phyloP scores from a whole-genome alignment of 140 eudicot species.

The Erigeron philadelphicus region DNA sequence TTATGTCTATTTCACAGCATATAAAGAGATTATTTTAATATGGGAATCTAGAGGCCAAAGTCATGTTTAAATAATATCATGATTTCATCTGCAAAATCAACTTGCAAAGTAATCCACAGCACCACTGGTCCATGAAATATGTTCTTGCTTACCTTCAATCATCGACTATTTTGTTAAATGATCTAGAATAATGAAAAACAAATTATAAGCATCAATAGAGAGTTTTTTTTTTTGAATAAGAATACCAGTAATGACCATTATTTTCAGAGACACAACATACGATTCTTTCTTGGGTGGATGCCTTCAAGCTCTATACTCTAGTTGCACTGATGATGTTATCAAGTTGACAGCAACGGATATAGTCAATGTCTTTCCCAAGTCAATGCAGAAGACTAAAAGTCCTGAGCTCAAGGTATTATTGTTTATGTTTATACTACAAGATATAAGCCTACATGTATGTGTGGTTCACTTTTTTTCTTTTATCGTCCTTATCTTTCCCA shows the following conservation, averaged over 20 bases:
- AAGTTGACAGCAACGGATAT: slow-evolving; percentile 69
- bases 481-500: slow-evolving; percentile 24
- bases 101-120: not conserved
- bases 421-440: slow-evolving; percentile 20
- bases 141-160: not conserved
- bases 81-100: not conserved
- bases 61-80: not conserved
- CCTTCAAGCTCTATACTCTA: slow-evolving; percentile 65
- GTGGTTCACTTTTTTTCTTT: slow-evolving; percentile 14
- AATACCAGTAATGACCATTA: slow-evolving; percentile 18
- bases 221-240: slow-evolving; percentile 13
- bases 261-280: slow-evolving; percentile 56
- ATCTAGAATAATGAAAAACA: not conserved
- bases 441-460: slow-evolving; percentile 1
- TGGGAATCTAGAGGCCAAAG: not conserved
- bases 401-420: slow-evolving; percentile 67
- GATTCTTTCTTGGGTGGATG: slow-evolving; percentile 82
- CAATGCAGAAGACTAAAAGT: slow-evolving; percentile 63
- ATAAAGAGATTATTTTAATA: not conserved
- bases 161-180: not conserved
- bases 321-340: slow-evolving; percentile 61
- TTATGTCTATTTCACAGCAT: not conserved
- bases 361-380: slow-evolving; percentile 50
- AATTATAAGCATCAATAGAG: not conserved
- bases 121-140: not conserved